These are phyloP conservation scores for Blepharisma undulans DNA, from an alignment of 169 alveolate genomes.

Conservation along the genomic window DNA sequence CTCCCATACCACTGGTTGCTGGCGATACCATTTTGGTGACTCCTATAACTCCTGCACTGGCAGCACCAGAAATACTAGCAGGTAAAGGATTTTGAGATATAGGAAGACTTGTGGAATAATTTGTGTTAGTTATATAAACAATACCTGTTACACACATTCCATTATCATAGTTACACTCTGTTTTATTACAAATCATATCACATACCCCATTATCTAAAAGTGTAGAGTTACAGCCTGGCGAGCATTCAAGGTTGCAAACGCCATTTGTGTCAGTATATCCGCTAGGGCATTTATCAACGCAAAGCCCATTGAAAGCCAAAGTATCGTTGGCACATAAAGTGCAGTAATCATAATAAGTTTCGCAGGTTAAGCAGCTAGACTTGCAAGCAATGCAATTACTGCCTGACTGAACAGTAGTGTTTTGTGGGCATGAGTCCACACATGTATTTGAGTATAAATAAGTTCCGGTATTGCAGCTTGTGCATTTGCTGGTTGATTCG, in stretches of 20 bases:
- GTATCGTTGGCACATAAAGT: neutral
- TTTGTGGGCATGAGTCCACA: slow-evolving; percentile 25
- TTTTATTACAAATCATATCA: neutral
- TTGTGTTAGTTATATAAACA: neutral
- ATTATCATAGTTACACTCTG: slow-evolving; percentile 20
- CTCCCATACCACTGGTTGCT: neutral
- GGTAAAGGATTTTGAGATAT: slow-evolving; percentile 27
- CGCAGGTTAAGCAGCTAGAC: slow-evolving; percentile 6
- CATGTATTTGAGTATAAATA: neutral
- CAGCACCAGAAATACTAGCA: neutral
- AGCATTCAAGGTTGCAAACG: neutral
- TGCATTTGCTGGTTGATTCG: neutral
- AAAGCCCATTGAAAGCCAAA: neutral
- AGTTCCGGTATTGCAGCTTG: neutral
- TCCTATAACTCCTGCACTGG: slow-evolving; percentile 17
- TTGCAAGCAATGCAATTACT: neutral
- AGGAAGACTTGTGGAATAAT: neutral
- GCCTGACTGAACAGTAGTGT: neutral
- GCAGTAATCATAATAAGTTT: neutral
- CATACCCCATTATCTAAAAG: neutral
- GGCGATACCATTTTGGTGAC: neutral
- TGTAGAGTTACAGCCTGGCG: neutral
- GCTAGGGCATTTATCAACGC: slow-evolving; percentile 24
- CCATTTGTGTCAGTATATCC: slow-evolving; percentile 1
- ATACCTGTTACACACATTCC: neutral